A percentile compares a stretch with the other conserved stretches of the same genome.
phyloP scores from a whole-genome alignment of 2,329 filamentous ascomycete genomes.

The Aspergillus sp. region DNA sequence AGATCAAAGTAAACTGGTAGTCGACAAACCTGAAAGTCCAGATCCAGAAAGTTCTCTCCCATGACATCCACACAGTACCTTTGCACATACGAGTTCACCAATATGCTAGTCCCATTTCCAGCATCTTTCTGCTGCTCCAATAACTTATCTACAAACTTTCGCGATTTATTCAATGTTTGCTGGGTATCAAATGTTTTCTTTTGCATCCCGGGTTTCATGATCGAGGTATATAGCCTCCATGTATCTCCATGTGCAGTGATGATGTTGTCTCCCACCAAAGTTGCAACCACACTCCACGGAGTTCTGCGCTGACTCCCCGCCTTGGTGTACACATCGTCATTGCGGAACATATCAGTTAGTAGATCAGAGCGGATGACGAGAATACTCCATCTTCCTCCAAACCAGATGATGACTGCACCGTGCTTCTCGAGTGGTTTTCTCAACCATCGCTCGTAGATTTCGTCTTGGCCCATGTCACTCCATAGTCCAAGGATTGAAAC shows the following conservation, averaged over 20 bases:
- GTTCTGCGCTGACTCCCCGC: constrained; percentile 41
- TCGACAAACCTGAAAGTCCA: constrained; percentile 11
- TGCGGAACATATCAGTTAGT: constrained; percentile 35
- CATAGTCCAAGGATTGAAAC: constrained; percentile 20
- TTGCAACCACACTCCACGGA: constrained; percentile 34
- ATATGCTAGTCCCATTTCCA: constrained; percentile 6
- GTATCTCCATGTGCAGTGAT: constrained; percentile 34
- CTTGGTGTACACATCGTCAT: constrained; percentile 29
- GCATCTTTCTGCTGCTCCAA: constrained; percentile 11
- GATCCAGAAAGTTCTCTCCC: constrained; percentile 20
- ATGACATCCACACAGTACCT: constrained; percentile 23
- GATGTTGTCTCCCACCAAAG: constrained; percentile 37
- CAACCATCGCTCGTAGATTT: constrained; percentile 21
- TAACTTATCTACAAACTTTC: constrained; percentile 17
- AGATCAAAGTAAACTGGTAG: neutral
- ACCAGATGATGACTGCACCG: constrained; percentile 47
- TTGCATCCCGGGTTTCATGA: constrained; percentile 36
- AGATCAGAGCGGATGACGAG: constrained; percentile 43
- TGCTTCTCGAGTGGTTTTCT: constrained; percentile 19
- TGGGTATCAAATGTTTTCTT: constrained; percentile 17
- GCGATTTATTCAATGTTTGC: constrained; percentile 18
- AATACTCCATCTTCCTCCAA: constrained; percentile 47
- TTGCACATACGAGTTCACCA: constrained; percentile 18
- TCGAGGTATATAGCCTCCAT: constrained; percentile 31
- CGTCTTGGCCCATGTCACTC: constrained; percentile 20